Base-by-base conservation (phyloP, 257 asterid species). In the Scutellaria barbata region DNA sequence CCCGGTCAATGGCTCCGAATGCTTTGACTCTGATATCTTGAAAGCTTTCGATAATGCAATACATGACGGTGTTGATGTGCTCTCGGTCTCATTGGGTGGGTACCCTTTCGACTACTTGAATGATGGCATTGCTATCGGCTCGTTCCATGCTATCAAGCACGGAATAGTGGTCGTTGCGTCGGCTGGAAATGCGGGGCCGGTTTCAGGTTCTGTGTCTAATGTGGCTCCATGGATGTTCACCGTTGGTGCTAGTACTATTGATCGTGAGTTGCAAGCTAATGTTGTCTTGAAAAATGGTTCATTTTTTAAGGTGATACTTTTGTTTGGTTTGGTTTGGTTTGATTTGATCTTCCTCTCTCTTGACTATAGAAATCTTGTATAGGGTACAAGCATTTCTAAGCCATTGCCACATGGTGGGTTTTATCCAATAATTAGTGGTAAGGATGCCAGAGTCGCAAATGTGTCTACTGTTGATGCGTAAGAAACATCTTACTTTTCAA, bases 191-290 rank as follows among this genome's bases (percentile, higher is more conserved):
- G 1, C n/a, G 0, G 96, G 96, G 1, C 85, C 88, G 0, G 0
- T 0, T 0, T 53, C 78, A 0, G 80, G 72, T 41, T 10, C 90
- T 2, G 89, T 90, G 7, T 5, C 85, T 0, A 90, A 88, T 14
- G 80, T 76, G 0, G 95, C 96, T 0, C 96, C 96, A 0, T 88
- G 96, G 96, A 69, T 84, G 1, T 63, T 88, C 17, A 88, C 95
- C 3, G 92, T 90, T 0, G 96, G 78, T 1, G 96, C 95, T 3
- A 90, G 96, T 58, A 88, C 90, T 11, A n/a, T 83, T 2, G 95
- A 83, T 50, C 84, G 95, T 0, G 37, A 16, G 5, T 79, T 75
- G 14, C 73, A 57, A 10, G 66, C 85, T 3, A 12, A 54, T 18
- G 81, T 77, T 58, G 8, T 56, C 13, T 60, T 86, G 30, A 30